A percentile compares a stretch with the other conserved stretches of the same genome.
Conservation (phyloP, 1,139 yeast species). For the Debaryomyces psychrophilus region DNA sequence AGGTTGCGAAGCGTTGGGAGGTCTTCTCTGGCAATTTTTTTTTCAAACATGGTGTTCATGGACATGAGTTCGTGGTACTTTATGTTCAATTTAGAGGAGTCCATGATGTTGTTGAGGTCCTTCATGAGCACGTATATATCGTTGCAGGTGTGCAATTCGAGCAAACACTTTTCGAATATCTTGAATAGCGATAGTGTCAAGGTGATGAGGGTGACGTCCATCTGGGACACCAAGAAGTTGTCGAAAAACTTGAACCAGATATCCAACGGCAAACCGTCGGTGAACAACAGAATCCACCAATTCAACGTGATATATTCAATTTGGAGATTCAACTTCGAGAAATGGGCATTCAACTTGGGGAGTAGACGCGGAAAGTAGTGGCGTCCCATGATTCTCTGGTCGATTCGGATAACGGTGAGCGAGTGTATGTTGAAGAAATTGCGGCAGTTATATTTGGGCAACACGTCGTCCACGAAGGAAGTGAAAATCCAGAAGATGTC, state of each 20-base stretch:
- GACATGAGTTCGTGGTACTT: conserved; percentile 18
- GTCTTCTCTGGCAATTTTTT: conserved; percentile 14
- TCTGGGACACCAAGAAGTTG: conserved; percentile 33
- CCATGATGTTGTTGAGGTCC: conserved; percentile 30
- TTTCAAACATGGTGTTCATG: conserved; percentile 15
- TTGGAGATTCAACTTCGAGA: conserved; percentile 42
- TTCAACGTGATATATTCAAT: conserved; percentile 56
- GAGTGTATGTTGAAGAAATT: conserved; percentile 42
- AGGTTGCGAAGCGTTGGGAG: conserved; percentile 7
- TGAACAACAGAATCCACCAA: conserved; percentile 62
- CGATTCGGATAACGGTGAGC: conserved; percentile 43
- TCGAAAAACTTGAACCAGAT: conserved; percentile 58
- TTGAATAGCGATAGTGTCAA: conserved; percentile 46
- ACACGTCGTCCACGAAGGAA: conserved; percentile 53
- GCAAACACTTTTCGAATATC: conserved; percentile 38
- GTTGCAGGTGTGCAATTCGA: conserved; percentile 33
- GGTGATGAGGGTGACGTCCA: conserved; percentile 15
- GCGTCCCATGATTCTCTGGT: conserved; percentile 33
- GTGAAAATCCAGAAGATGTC: conserved; percentile 63
- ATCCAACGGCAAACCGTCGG: conserved; percentile 55
- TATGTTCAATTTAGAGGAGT: conserved; percentile 17
- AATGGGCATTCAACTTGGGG: conserved; percentile 45
- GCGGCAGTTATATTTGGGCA: conserved; percentile 40
- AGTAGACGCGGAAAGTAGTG: conserved; percentile 28
- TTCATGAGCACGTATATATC: conserved; percentile 49